Evolutionary conservation across 345 rosid species (phyloP), one percentile per base, ranked within the genome.

Genomic region (Lepidium didymum): DNA sequence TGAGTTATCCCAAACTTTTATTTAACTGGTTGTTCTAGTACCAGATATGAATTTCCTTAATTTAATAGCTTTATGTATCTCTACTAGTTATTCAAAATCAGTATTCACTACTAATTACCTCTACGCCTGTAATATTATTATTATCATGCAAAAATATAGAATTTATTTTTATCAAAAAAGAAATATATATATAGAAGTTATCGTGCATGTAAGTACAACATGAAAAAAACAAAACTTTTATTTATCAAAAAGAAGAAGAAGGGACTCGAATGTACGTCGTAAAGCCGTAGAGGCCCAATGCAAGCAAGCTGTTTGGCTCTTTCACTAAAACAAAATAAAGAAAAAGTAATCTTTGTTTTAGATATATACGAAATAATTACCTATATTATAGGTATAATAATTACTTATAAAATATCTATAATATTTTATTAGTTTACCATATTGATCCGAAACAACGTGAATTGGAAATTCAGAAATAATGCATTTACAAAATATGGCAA

Each of bases 321-420:
- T 73, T 73, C 40, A 40, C 33, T 40, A 73, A 57, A 38, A 67
- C 61, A 73, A 73, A 73, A 73, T 57, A 57, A 65, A 21, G 47
- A 47, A 31, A 71, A 53, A 37, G 10, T 34, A 36, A 15, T n/a
- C 43, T 13, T 56, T n/a, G n/a, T n/a, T n/a, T n/a, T n/a, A n/a
- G n/a, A n/a, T n/a, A n/a, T n/a, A n/a, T n/a, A n/a, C n/a, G n/a
- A n/a, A n/a, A n/a, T n/a, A n/a, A n/a, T n/a, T n/a, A n/a, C n/a
- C n/a, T n/a, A n/a, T n/a, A n/a, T n/a, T n/a, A n/a, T n/a, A n/a
- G n/a, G n/a, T n/a, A n/a, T n/a, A n/a, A n/a, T n/a, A n/a, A n/a
- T n/a, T n/a, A n/a, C n/a, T n/a, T n/a, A n/a, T n/a, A n/a, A n/a
- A n/a, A n/a, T n/a, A n/a, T n/a, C n/a, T n/a, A n/a, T n/a, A n/a